These are phyloP conservation scores for Boletus reticuloceps DNA, from an alignment of 768 basidiomycete species.

Conservation along the genomic window DNA sequence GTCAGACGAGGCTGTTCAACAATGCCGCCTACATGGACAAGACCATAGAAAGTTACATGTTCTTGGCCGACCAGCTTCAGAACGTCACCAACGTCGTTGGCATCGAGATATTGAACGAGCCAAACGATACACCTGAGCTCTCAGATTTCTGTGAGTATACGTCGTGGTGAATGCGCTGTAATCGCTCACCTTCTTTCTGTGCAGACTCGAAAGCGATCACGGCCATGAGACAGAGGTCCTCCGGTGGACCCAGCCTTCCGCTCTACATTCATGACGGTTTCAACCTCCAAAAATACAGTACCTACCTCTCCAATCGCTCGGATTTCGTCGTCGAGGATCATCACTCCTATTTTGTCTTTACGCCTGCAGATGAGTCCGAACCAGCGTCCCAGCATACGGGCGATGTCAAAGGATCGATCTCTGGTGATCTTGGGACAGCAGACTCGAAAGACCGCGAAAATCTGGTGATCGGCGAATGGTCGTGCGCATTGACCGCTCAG, in stretches of 20 bases:
- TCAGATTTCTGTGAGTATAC: conserved; percentile 32
- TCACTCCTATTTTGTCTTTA: conserved; percentile 72
- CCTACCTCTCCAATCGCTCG: conserved; percentile 44
- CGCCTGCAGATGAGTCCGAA: conserved; percentile 46
- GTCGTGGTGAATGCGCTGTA: too few species aligned
- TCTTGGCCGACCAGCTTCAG: conserved; percentile 30
- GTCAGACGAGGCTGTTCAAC: conserved; percentile 38
- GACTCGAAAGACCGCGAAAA: conserved; percentile 36
- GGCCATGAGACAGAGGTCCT: conserved; percentile 18
- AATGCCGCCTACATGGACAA: conserved; percentile 34
- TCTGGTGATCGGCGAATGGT: conserved; percentile 52
- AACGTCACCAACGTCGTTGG: conserved; percentile 53
- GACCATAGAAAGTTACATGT: conserved; percentile 42
- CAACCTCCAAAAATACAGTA: conserved; percentile 36
- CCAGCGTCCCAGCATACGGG: conserved; percentile 44
- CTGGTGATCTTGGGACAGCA: conserved; percentile 16
- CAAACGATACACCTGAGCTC: conserved; percentile 46
- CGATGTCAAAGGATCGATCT: conserved; percentile 30
- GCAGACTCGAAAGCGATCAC: conserved; percentile 20
- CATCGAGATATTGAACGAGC: conserved; percentile 58
- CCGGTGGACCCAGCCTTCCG: conserved; percentile 43
- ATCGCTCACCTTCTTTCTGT: not conserved
- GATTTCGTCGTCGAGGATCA: conserved; percentile 75
- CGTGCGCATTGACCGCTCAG: conserved; percentile 45
- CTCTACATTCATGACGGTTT: conserved; percentile 72